A percentile compares a stretch with the other conserved stretches of the same genome.
These are phyloP conservation scores for Paragyromitra xinjiangensis DNA, from an alignment of 495 filamentous ascomycete species.

Conservation along the genomic window DNA sequence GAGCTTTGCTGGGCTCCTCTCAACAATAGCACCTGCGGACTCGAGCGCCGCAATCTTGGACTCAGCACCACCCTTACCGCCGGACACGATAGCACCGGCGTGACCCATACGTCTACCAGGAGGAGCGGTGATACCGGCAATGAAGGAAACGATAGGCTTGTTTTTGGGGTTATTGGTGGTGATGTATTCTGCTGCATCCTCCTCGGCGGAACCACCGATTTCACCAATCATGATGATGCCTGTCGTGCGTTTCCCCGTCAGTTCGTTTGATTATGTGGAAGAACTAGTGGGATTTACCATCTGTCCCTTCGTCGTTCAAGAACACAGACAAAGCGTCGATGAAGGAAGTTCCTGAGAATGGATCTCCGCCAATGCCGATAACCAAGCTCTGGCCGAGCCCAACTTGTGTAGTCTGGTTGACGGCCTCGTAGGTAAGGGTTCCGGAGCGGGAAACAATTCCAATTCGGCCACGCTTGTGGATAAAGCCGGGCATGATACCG, in stretches of 20 bases:
- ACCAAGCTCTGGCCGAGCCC: slow-evolving; percentile 97
- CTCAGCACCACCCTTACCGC: slow-evolving; percentile 96
- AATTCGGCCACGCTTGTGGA: slow-evolving; percentile 98
- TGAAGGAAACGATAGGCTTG: slow-evolving; percentile 98
- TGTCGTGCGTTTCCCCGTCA: slow-evolving; percentile 6
- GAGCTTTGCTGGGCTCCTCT: slow-evolving; percentile 88
- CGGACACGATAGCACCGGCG: slow-evolving; percentile 95
- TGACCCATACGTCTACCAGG: slow-evolving; percentile 98
- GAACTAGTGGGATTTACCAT: slow-evolving; percentile 64
- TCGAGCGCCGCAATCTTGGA: slow-evolving; percentile 97
- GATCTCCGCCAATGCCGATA: slow-evolving; percentile 97
- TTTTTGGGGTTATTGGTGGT: slow-evolving; percentile 87
- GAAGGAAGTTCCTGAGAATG: slow-evolving; percentile 99
- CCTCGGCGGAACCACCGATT: slow-evolving; percentile 96
- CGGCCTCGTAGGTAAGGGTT: slow-evolving; percentile 98
- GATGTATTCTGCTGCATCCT: slow-evolving; percentile 96
- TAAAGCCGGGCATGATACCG: slow-evolving; percentile 99
- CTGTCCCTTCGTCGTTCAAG: slow-evolving; percentile 93
- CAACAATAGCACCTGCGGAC: slow-evolving; percentile 91
- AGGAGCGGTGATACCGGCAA: slow-evolving; percentile 96
- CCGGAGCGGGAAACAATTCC: slow-evolving; percentile 98
- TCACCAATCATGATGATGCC: slow-evolving; percentile 99
- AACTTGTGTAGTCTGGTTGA: slow-evolving; percentile 98
- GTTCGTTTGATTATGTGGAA: background rate
- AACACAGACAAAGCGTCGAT: slow-evolving; percentile 99